Conservation (phyloP, 305 asterid genomes). For the Plantago coronopus region DNA sequence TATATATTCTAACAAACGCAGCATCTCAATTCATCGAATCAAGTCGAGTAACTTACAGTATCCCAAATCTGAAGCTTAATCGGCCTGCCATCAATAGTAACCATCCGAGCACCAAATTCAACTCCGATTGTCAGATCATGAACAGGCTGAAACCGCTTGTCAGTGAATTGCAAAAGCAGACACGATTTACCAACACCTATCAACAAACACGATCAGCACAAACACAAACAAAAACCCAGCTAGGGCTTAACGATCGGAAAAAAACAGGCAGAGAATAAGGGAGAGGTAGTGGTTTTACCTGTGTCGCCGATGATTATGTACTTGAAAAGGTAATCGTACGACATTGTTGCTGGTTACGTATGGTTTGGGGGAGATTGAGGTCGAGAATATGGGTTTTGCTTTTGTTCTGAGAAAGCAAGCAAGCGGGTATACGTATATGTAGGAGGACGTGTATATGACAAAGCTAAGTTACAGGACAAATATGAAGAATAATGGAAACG, state of each 20-base stretch:
- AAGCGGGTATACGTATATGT: background rate
- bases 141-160: constrained; percentile 89
- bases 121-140: constrained; percentile 90
- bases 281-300: constrained; percentile 25
- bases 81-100: constrained; percentile 66
- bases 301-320: constrained; percentile 64
- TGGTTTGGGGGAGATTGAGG: constrained; percentile 6
- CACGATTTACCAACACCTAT: constrained; percentile 90
- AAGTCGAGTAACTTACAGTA: constrained; percentile 37
- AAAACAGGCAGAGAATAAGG: background rate
- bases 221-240: constrained; percentile 2
- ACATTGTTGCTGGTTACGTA: constrained; percentile 30
- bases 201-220: background rate
- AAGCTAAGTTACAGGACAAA: background rate
- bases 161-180: constrained; percentile 75
- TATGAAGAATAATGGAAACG: background rate
- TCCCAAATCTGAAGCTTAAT: constrained; percentile 92
- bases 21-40: background rate
- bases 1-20: background rate
- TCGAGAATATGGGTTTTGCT: background rate
- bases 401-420: background rate
- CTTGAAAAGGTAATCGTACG: constrained; percentile 58
- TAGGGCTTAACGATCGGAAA: constrained; percentile 13
- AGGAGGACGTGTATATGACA: background rate
- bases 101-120: constrained; percentile 85